A percentile compares a stretch with the other conserved stretches of the same genome.
These are phyloP conservation scores for Geranium incanum DNA, from an alignment of 441 rosid species.

Conservation along the genomic window DNA sequence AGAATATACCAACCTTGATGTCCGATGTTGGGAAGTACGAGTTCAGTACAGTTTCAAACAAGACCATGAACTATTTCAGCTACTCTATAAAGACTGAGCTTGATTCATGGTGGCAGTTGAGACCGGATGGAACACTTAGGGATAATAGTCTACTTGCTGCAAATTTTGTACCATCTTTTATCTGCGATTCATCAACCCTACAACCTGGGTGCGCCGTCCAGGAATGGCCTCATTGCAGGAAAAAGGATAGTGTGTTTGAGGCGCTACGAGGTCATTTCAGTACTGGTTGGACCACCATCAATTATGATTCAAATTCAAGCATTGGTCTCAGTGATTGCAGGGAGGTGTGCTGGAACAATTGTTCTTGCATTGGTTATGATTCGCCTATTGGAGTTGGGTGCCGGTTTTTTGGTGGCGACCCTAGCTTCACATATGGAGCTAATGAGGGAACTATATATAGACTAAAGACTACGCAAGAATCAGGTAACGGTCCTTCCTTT, in stretches of 20 bases:
- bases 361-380: slow-evolving; percentile 31
- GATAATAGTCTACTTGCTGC: not conserved
- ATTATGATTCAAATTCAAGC: not conserved
- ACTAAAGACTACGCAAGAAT: not conserved
- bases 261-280: not conserved
- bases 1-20: not conserved
- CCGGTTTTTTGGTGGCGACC: slow-evolving; percentile 19
- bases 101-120: not conserved
- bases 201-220: not conserved
- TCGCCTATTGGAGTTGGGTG: not conserved
- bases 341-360: not conserved
- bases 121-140: not conserved
- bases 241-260: not conserved
- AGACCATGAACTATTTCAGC: not conserved
- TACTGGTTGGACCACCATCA: not conserved
- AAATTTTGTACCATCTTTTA: not conserved
- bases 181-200: not conserved
- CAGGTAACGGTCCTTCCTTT: slow-evolving; percentile 13
- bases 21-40: not conserved
- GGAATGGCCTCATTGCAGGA: not conserved
- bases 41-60: not conserved
- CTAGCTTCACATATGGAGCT: slow-evolving; percentile 14
- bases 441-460: not conserved
- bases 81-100: not conserved
- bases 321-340: not conserved